Conservation (phyloP, 441 rosid species). For the Adansonia rubrostipa region DNA sequence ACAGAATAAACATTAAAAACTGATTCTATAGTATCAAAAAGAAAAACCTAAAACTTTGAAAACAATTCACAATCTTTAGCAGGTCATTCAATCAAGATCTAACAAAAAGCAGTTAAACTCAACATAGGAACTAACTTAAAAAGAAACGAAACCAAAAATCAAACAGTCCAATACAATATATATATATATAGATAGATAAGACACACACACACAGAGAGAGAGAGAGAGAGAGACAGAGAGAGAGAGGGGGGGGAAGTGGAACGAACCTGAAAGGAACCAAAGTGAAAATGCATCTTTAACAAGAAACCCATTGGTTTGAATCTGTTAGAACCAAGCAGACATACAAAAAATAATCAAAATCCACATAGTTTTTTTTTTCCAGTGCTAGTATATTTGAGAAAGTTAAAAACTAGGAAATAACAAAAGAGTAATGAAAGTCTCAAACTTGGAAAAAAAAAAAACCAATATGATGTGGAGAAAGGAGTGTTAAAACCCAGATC, state of each 20-base stretch:
- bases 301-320: constrained; percentile 32
- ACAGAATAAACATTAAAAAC: not conserved
- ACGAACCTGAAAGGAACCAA: constrained; percentile 48
- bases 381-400: constrained; percentile 3
- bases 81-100: constrained; percentile 26
- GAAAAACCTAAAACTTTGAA: not conserved
- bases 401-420: constrained; percentile 13
- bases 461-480: constrained; percentile 37
- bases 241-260: not conserved
- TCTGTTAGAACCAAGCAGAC: constrained; percentile 30
- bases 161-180: not conserved
- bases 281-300: constrained; percentile 38
- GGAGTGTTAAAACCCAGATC: constrained; percentile 38
- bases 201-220: not conserved
- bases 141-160: not conserved
- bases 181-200: not conserved
- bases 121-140: not conserved
- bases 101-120: not conserved
- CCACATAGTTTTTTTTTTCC: not conserved
- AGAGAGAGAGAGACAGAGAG: not conserved
- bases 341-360: constrained; percentile 11
- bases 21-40: not conserved
- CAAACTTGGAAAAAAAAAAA: constrained; percentile 13
- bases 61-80: not conserved
- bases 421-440: constrained; percentile 15